A percentile compares a stretch with the other conserved stretches of the same genome.
phyloP scores from a whole-genome alignment of 768 basidiomycete species.

The Trametes coccinea region DNA sequence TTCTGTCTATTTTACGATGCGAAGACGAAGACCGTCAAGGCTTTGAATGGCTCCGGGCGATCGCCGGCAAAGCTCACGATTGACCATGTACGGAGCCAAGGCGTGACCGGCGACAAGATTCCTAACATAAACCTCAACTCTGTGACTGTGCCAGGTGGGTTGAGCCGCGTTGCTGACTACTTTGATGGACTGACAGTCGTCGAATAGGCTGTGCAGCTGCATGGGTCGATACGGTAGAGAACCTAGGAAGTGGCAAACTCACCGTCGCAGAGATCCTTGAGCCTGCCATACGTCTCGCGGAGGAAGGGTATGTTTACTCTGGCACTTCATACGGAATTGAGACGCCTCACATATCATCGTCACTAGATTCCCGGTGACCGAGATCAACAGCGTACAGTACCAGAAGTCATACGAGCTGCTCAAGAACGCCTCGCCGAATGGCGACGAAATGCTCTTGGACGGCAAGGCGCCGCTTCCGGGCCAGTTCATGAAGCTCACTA shows the following conservation, averaged over 20 bases:
- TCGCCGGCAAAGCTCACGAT: conserved; percentile 80
- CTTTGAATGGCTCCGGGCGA: conserved; percentile 89
- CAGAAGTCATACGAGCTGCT: conserved; percentile 66
- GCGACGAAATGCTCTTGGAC: conserved; percentile 81
- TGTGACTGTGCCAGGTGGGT: conserved; percentile 82
- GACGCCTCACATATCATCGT: too few relatives aligned
- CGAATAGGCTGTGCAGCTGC: conserved; percentile 84
- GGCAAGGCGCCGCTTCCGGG: conserved; percentile 84
- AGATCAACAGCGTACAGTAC: conserved; percentile 62
- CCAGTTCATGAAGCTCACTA: conserved; percentile 78
- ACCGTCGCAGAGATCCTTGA: conserved; percentile 70
- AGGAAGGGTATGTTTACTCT: conserved; percentile 67
- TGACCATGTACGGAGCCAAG: conserved; percentile 68
- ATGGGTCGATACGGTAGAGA: conserved; percentile 88
- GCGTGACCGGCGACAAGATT: conserved; percentile 67
- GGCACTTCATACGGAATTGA: not conserved
- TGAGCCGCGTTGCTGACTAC: too few relatives aligned
- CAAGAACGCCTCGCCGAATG: conserved; percentile 82
- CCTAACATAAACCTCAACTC: conserved; percentile 82
- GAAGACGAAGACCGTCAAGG: conserved; percentile 77
- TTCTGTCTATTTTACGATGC: conserved; percentile 94
- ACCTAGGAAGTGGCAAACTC: conserved; percentile 76
- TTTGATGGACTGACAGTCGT: too few relatives aligned
- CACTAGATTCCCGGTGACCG: conserved; percentile 82
- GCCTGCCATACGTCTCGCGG: conserved; percentile 90